Percentiles rank a stretch among this genome's conserved stretches.
These are phyloP conservation scores for Delonix regia DNA, from an alignment of 306 rosid species.

Conservation along the genomic window DNA sequence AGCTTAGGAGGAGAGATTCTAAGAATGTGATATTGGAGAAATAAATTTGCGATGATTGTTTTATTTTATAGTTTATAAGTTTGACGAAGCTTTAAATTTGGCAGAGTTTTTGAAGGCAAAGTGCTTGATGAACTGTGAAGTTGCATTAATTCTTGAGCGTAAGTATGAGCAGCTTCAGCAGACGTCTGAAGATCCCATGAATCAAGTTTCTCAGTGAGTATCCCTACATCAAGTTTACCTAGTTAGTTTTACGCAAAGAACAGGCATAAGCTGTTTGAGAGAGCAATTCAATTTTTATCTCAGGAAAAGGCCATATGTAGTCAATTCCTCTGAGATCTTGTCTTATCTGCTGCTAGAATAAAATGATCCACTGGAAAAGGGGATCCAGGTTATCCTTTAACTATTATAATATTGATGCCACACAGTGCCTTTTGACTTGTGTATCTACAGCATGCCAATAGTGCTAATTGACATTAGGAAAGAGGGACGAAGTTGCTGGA, in stretches of 20 bases:
- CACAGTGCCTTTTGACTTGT: background rate
- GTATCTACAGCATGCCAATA: background rate
- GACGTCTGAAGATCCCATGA: constrained; percentile 84
- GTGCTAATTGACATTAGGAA: constrained; percentile 28
- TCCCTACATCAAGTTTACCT: background rate
- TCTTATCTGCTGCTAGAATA: constrained; percentile 16
- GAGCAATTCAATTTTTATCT: constrained; percentile 2
- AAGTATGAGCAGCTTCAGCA: constrained; percentile 98
- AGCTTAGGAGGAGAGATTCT: too few species aligned
- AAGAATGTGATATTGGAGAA: too few species aligned
- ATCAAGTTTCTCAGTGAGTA: constrained; percentile 92
- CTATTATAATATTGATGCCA: background rate
- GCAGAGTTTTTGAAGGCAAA: constrained; percentile 95
- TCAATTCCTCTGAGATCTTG: constrained; percentile 19
- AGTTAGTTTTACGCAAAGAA: background rate
- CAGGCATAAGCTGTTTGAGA: background rate
- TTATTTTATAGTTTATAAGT: too few species aligned
- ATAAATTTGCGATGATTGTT: too few species aligned
- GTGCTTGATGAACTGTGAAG: constrained; percentile 97
- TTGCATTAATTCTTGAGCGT: constrained; percentile 90
- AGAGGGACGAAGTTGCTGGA: background rate
- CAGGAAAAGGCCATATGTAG: background rate
- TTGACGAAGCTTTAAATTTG: background rate
- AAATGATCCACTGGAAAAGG: constrained; percentile 2
- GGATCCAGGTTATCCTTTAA: background rate